phyloP scores from a whole-genome alignment of 306 rosid genomes.

The Cicer yamashitae region DNA sequence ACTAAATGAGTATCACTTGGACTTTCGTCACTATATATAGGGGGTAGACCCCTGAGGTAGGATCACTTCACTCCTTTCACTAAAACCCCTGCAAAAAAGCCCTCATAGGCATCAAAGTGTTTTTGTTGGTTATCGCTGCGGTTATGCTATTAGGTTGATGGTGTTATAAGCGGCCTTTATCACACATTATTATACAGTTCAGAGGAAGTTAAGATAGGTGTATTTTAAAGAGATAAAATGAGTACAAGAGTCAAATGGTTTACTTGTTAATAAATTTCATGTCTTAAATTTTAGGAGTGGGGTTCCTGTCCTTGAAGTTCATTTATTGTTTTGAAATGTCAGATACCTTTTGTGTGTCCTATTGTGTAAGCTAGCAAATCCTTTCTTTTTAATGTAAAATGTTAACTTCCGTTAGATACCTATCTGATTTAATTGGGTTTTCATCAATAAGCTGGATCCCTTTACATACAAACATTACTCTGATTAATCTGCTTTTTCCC shows the following conservation, averaged over 20 bases:
- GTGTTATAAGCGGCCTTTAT: constrained; percentile 23
- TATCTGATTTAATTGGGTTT: constrained; percentile 10
- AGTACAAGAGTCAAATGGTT: not conserved
- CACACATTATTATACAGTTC: not conserved
- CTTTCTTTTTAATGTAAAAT: constrained; percentile 1
- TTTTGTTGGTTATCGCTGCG: not conserved
- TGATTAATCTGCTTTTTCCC: constrained; percentile 29
- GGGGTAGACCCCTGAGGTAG: not conserved
- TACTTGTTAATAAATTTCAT: constrained; percentile 19
- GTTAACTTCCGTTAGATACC: constrained; percentile 26
- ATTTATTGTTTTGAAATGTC: not conserved
- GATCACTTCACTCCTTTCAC: not conserved
- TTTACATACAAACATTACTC: constrained; percentile 4
- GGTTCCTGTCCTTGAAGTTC: not conserved
- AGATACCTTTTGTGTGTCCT: constrained; percentile 9
- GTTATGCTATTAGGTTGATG: not conserved
- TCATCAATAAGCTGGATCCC: constrained; percentile 23
- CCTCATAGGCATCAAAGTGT: not conserved
- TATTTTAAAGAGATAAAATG: constrained; percentile 6
- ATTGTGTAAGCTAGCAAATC: not conserved
- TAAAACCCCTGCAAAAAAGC: not conserved
- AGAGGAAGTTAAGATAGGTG: constrained; percentile 23
- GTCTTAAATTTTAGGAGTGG: constrained; percentile 7
- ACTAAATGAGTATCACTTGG: not conserved
- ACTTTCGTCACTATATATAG: not conserved